These are phyloP conservation scores for Colletotrichum abscissum DNA, from an alignment of 2,329 filamentous ascomycete species.

Conservation along the genomic window DNA sequence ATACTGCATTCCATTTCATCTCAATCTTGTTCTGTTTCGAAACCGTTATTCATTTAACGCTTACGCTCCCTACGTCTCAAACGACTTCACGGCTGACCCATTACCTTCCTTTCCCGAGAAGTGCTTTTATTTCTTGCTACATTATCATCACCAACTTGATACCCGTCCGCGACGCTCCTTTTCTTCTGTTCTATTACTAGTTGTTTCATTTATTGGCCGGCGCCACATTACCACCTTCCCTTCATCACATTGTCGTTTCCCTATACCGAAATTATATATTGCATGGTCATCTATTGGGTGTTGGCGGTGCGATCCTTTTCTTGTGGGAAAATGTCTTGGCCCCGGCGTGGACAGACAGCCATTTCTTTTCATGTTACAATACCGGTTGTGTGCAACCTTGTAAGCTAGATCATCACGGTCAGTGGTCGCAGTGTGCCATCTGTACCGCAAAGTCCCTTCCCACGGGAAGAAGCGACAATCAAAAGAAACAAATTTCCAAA, in stretches of 20 bases:
- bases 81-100: conserved; percentile 34
- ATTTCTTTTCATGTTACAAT: conserved; percentile 20
- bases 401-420: conserved; percentile 6
- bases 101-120: conserved; percentile 31
- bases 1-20: conserved; percentile 3
- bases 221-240: conserved; percentile 3
- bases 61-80: conserved; percentile 33
- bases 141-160: conserved; percentile 22
- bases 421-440: conserved; percentile 10
- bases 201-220: conserved; percentile 2
- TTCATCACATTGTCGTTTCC: conserved; percentile 16
- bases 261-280: not conserved
- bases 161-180: conserved; percentile 35
- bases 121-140: conserved; percentile 1
- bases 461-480: not conserved
- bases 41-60: conserved; percentile 18
- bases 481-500: not conserved
- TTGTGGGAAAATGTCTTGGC: not conserved
- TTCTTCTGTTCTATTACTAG: conserved; percentile 2
- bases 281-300: conserved; percentile 12
- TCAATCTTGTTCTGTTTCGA: conserved; percentile 16
- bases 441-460: not conserved
- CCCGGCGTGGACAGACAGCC: not conserved
- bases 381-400: conserved; percentile 1
- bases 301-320: conserved; percentile 12